Base-by-base conservation (phyloP, 768 basidiomycete genomes). In the Fomitopsis pulvina region DNA sequence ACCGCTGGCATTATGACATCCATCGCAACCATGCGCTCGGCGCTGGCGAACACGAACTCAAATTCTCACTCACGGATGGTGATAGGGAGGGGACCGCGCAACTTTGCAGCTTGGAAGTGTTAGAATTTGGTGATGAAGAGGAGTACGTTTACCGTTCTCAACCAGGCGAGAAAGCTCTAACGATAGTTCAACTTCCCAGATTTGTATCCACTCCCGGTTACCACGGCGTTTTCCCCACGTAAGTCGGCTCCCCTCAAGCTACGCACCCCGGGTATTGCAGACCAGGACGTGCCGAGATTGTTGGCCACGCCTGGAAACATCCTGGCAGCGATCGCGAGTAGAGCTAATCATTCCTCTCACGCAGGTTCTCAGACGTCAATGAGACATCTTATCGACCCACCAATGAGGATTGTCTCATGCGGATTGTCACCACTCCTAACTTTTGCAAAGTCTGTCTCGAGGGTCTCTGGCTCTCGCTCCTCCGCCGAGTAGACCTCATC, bases 381-480 rank as follows among this genome's bases (percentile, higher is more conserved):
- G 63, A 64, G 45, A 88, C 84, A 0, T 75, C 77, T 2, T 90
- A 85, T 65, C 77, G 88, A n/a, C 88, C 88, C 3, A 90, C 87
- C 2, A 87, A 88, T 55, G 81, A 87, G 52, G 84, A 81, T 62
- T 90, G 88, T 61, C 78, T 90, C 41, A 90, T 91, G 88, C 85
- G 88, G 37, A 68, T 69, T 47, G 81, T 87, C 37, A 80, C 76
- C 25, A 72, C 76, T 0, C 81, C 85, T 48, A 77, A 84, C 59
- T 85, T 90, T 61, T 90, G 88, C 72, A 79, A 72, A 54, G 81
- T 78, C 45, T 91, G 88, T 60, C 58, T 77, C 12, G 88, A 90
- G 55, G 85, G 77, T 4, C 77, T 90, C 27, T 90, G 88, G 87
- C 66, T 78, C 41, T 71, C 78, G 16, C 77, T 88, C 20, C 72